These are phyloP conservation scores for Sphenostylis stenocarpa DNA, from an alignment of 306 rosid genomes.

Conservation along the genomic window DNA sequence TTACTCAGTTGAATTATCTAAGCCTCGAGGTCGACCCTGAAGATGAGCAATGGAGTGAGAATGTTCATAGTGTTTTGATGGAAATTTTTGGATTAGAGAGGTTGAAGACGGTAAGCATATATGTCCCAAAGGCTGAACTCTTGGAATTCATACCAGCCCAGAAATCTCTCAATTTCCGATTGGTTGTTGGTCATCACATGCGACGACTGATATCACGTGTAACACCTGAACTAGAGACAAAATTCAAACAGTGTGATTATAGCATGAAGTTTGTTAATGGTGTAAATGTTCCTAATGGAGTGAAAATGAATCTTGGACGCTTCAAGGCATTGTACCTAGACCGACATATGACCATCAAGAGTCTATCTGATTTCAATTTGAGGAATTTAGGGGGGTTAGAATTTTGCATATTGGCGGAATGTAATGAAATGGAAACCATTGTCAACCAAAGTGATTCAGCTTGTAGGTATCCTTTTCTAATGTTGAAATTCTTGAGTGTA, in stretches of 20 bases:
- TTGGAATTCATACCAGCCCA: background rate
- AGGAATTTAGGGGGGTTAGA: background rate
- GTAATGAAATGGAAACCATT: conserved; percentile 33
- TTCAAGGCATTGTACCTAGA: conserved; percentile 21
- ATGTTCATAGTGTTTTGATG: background rate
- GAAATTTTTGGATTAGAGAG: conserved; percentile 8
- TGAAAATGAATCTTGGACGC: background rate
- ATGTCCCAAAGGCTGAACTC: conserved; percentile 10
- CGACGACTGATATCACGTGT: conserved; percentile 18
- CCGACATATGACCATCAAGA: conserved; percentile 19
- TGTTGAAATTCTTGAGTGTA: background rate
- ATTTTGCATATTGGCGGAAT: conserved; percentile 32
- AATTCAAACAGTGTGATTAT: background rate
- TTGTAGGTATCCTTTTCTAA: background rate
- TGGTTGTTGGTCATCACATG: conserved; percentile 25
- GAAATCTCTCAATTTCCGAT: background rate
- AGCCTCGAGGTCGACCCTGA: conserved; percentile 29
- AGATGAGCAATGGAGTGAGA: conserved; percentile 21
- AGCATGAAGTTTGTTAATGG: conserved; percentile 27
- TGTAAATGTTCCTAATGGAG: background rate
- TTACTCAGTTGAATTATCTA: background rate
- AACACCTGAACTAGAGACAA: background rate
- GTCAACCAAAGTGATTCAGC: background rate
- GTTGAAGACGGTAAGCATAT: conserved; percentile 5
- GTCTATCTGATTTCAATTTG: conserved; percentile 8